A percentile compares a stretch with the other conserved stretches of the same genome.
phyloP scores from a whole-genome alignment of 257 asterid genomes.

The Solanum sitiens region DNA sequence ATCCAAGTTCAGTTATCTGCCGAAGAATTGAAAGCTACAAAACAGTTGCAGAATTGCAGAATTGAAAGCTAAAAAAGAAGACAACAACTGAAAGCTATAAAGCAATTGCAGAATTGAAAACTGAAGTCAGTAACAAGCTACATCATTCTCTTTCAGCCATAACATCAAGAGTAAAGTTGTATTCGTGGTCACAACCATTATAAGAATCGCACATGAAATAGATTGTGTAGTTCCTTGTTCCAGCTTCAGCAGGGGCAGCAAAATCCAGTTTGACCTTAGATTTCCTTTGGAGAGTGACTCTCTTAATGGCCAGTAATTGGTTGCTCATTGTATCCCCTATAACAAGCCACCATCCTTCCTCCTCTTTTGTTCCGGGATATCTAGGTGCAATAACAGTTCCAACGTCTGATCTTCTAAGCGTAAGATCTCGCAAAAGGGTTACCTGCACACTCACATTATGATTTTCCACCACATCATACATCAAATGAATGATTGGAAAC shows the following conservation, averaged over 20 bases:
- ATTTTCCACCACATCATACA: constrained; percentile 11
- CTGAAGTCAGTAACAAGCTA: neutral
- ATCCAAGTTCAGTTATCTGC: too few relatives aligned
- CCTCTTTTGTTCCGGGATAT: constrained; percentile 27
- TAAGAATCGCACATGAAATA: constrained; percentile 34
- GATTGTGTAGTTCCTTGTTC: constrained; percentile 13
- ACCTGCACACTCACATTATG: constrained; percentile 13
- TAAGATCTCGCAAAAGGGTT: constrained; percentile 23
- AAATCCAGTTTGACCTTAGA: constrained; percentile 21
- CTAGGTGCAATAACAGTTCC: constrained; percentile 29
- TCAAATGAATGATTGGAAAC: constrained; percentile 22
- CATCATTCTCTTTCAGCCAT: neutral
- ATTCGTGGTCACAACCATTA: constrained; percentile 29
- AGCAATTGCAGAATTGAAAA: neutral
- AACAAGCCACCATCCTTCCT: constrained; percentile 42
- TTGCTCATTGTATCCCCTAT: constrained; percentile 23
- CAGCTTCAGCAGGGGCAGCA: constrained; percentile 23
- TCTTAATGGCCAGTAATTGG: constrained; percentile 27
- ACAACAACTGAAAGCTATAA: too few relatives aligned
- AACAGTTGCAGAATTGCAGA: neutral
- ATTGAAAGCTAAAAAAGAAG: too few relatives aligned
- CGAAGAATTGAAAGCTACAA: too few relatives aligned
- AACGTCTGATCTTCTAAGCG: constrained; percentile 20
- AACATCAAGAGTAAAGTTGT: constrained; percentile 20
- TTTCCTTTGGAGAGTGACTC: constrained; percentile 25